A percentile compares a stretch with the other conserved stretches of the same genome.
These are phyloP conservation scores for Globisporangium recalcitrans DNA, from an alignment of 352 stramenopile genomes.

Conservation along the genomic window DNA sequence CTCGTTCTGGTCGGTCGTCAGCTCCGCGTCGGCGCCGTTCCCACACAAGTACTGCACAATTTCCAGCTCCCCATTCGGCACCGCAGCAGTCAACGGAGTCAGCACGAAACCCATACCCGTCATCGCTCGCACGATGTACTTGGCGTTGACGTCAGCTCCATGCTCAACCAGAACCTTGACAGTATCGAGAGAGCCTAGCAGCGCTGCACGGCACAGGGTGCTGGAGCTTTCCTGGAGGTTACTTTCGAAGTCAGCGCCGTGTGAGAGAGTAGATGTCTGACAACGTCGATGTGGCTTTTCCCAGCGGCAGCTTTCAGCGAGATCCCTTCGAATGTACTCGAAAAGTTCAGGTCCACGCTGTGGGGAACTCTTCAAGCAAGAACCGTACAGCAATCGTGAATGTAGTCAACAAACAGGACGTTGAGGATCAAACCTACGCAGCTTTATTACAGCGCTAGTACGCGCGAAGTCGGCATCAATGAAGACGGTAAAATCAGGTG, in stretches of 20 bases:
- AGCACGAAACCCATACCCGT: slow-evolving; percentile 15
- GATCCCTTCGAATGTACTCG: neutral
- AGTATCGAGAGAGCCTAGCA: neutral
- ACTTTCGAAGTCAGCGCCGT: neutral
- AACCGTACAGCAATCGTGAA: too few relatives aligned
- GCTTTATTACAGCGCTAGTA: too few relatives aligned
- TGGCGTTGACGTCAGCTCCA: slow-evolving; percentile 1
- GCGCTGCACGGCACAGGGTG: neutral
- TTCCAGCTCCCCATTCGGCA: slow-evolving; percentile 17
- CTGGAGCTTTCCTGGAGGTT: neutral
- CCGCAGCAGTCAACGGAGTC: slow-evolving; percentile 23
- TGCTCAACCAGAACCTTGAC: neutral
- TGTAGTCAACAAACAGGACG: too few relatives aligned
- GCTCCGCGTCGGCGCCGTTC: slow-evolving; percentile 3
- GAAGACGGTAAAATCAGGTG: too few relatives aligned
- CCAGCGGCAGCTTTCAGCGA: neutral
- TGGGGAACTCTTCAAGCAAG: too few relatives aligned
- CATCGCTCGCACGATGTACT: neutral
- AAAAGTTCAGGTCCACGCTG: too few relatives aligned
- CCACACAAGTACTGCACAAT: slow-evolving; percentile 28
- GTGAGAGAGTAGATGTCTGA: neutral
- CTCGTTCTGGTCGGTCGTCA: neutral
- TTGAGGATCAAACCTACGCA: too few relatives aligned
- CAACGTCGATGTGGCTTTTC: neutral
- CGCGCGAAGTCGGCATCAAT: too few relatives aligned